Percentiles rank a stretch among this genome's conserved stretches.
Conservation (phyloP, 2,329 filamentous ascomycete species). For the Arthrobotrys sphaeroides region DNA sequence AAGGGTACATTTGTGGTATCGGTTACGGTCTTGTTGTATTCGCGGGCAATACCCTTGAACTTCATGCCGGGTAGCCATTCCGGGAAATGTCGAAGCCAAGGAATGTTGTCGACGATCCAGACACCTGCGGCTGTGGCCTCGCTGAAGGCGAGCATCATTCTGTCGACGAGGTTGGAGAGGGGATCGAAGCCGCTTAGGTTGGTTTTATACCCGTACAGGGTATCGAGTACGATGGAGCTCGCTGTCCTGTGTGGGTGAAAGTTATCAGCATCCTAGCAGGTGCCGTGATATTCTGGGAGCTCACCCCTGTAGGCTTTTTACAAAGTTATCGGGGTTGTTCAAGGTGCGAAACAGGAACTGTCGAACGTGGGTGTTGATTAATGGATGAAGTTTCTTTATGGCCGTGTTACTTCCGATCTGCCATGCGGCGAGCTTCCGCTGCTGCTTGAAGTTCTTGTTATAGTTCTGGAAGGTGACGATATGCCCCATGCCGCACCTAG, state of each 20-base stretch:
- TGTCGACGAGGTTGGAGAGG: slow-evolving; percentile 62
- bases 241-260: slow-evolving; percentile 59
- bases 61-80: slow-evolving; percentile 64
- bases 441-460: slow-evolving; percentile 60
- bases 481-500: slow-evolving; percentile 62
- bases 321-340: slow-evolving; percentile 61
- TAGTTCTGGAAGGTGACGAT: slow-evolving; percentile 60
- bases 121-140: slow-evolving; percentile 62
- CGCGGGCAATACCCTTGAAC: slow-evolving; percentile 63
- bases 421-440: slow-evolving; percentile 64
- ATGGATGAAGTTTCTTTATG: slow-evolving; percentile 61
- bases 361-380: slow-evolving; percentile 64
- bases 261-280: slow-evolving; percentile 26
- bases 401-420: slow-evolving; percentile 63
- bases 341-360: slow-evolving; percentile 64
- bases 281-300: slow-evolving; percentile 43
- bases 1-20: slow-evolving; percentile 35
- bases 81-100: slow-evolving; percentile 62
- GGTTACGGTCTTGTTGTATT: slow-evolving; percentile 59
- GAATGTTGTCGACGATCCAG: slow-evolving; percentile 65
- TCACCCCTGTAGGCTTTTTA: slow-evolving; percentile 63
- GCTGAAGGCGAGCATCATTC: slow-evolving; percentile 62
- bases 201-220: slow-evolving; percentile 64
- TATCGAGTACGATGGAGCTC: slow-evolving; percentile 63
- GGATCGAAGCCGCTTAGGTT: slow-evolving; percentile 62